These are phyloP conservation scores for Plantago major DNA, from an alignment of 257 asterid genomes.

Conservation along the genomic window DNA sequence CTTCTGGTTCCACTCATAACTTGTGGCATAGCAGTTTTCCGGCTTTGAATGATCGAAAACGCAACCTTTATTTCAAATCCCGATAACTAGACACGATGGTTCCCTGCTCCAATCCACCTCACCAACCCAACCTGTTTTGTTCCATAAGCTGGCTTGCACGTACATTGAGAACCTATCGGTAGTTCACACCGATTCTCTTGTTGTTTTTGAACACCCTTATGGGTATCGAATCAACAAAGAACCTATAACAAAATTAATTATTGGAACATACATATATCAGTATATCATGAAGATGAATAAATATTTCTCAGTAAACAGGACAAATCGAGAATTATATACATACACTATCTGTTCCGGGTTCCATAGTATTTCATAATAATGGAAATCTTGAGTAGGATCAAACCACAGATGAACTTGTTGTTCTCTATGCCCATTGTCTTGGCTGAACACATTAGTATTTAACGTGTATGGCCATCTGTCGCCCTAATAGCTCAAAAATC, in stretches of 20 bases:
- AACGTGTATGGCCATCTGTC: slow-evolving; percentile 1
- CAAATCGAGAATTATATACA: no score
- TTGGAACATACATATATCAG: no score
- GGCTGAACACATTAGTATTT: slow-evolving; percentile 26
- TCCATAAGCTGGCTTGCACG: neutral
- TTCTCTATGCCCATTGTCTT: slow-evolving; percentile 27
- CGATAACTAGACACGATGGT: neutral
- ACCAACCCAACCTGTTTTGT: neutral
- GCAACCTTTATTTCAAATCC: neutral
- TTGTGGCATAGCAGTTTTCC: neutral
- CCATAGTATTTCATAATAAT: slow-evolving; percentile 23
- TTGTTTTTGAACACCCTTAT: neutral
- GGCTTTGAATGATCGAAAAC: neutral
- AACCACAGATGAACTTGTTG: slow-evolving; percentile 28
- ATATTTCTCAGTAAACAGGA: no score
- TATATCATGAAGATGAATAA: no score
- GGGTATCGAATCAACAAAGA: neutral
- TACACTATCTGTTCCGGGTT: slow-evolving; percentile 27
- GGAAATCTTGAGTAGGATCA: slow-evolving; percentile 20
- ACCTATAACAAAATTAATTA: neutral
- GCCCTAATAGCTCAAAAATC: slow-evolving; percentile 27
- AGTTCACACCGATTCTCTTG: neutral
- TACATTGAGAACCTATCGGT: neutral
- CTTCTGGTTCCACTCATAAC: neutral
- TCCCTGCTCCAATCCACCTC: neutral